Evolutionary conservation across 2,329 filamentous ascomycete species (phyloP).

Genomic region (Alternaria gansuensis): DNA sequence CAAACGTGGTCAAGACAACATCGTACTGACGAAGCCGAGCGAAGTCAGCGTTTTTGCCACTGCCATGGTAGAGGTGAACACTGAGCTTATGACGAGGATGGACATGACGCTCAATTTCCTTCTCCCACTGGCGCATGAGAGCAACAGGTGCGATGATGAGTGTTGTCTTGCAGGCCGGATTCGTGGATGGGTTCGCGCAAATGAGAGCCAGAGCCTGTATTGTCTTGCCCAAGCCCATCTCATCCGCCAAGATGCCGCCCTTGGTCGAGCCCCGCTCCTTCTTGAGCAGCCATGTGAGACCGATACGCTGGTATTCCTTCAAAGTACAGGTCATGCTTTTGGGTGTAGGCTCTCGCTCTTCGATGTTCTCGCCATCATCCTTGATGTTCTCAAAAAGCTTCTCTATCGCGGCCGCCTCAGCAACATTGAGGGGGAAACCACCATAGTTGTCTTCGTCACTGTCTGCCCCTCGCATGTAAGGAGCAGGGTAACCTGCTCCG

Average conservation of each 20-base stretch:
- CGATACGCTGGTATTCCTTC: conserved; percentile 84
- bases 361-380: conserved; percentile 50
- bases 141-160: conserved; percentile 83
- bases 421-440: conserved; percentile 22
- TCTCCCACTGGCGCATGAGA: conserved; percentile 83
- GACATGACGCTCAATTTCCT: conserved; percentile 77
- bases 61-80: conserved; percentile 74
- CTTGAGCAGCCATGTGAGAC: conserved; percentile 77
- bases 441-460: conserved; percentile 31
- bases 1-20: conserved; percentile 81
- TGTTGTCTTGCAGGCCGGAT: conserved; percentile 73
- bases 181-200: conserved; percentile 69
- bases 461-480: conserved; percentile 5
- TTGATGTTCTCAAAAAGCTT: conserved; percentile 47
- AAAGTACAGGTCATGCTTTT: conserved; percentile 72
- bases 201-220: conserved; percentile 79
- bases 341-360: conserved; percentile 74
- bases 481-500: conserved; percentile 1
- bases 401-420: conserved; percentile 38
- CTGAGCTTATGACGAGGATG: conserved; percentile 66
- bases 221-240: conserved; percentile 84
- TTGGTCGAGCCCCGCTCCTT: conserved; percentile 76
- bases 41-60: conserved; percentile 63
- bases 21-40: conserved; percentile 71
- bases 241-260: conserved; percentile 71